Base-by-base conservation (phyloP, 345 rosid species). In the Euclidium syriacum region DNA sequence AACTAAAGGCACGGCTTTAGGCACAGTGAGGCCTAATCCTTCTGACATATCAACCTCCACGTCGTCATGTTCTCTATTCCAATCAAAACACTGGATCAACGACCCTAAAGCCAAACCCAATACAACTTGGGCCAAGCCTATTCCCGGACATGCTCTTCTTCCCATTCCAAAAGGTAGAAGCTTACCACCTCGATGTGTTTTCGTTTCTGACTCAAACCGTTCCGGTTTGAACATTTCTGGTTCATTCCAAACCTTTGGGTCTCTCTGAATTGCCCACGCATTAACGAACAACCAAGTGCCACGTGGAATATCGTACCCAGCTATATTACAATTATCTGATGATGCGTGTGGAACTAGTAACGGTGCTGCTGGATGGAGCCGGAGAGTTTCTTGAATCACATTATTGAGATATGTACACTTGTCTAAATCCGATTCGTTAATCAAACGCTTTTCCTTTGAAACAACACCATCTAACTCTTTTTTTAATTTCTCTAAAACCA, bases 191-290 rank as follows among this genome's bases (percentile, higher is more conserved):
- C 26, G 34, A 20, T 41, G 51, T 0, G 2, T 30, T 9, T 64
- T 39, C 2, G 10, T 30, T 9, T 64, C 49, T 4, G 10, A 2
- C 16, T 30, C 36, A 6, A 65, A 53, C 72, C 86, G 75, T 36
- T 76, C 80, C 0, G 83, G 84, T 10, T 44, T 72, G n/a, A 83
- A 83, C 29, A 34, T 47, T 1, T 26, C 29, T 0, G 84, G 63
- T 1, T 77, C 79, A 0, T 77, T 68, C 88, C 84, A 85, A 0
- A 58, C 0, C 0, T 9, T 35, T 0, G 80, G 80, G 6, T 83
- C 83, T 56, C 86, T 58, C 0, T 77, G 83, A 1, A 79, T 78
- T 8, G 76, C 70, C 86, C 86, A 85, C 0, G 65, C 79, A 17
- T 80, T 81, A 0, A 73, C 57, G 10, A 83, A 6, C 10, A 86